These are phyloP conservation scores for Paecilomyces dactylethromorphus DNA, from an alignment of 2,329 filamentous ascomycete genomes.

Conservation along the genomic window DNA sequence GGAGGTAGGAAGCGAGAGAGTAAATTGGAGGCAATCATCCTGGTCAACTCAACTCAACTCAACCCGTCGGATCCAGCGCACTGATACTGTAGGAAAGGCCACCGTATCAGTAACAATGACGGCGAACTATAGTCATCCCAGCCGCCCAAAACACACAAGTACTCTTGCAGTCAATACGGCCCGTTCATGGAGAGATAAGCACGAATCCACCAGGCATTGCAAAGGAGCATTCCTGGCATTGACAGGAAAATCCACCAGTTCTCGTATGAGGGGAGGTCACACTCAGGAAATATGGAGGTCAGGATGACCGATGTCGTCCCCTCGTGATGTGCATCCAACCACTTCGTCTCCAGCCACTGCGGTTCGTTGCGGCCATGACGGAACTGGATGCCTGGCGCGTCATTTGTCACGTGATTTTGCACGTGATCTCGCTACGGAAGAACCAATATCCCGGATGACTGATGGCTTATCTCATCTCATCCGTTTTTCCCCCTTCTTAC, in stretches of 20 bases:
- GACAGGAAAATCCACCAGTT: not conserved
- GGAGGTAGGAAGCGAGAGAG: constrained; percentile 41
- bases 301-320: not conserved
- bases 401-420: not conserved
- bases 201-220: not conserved
- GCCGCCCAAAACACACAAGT: not conserved
- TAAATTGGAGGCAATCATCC: constrained; percentile 38
- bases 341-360: not conserved
- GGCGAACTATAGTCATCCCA: not conserved
- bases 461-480: not conserved
- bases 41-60: too few relatives aligned
- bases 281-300: not conserved
- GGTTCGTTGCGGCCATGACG: not conserved
- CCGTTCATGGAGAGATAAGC: not conserved
- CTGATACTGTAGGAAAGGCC: not conserved
- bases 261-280: not conserved
- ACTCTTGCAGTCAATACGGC: not conserved
- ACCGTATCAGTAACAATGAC: not conserved
- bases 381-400: not conserved
- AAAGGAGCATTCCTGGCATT: not conserved
- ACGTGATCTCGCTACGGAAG: not conserved
- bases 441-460: not conserved
- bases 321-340: not conserved
- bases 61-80: not conserved
- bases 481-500: not conserved